These are phyloP conservation scores for Austroboletus olivaceoglutinosus DNA, from an alignment of 1,284 basidiomycete species.

Conservation along the genomic window DNA sequence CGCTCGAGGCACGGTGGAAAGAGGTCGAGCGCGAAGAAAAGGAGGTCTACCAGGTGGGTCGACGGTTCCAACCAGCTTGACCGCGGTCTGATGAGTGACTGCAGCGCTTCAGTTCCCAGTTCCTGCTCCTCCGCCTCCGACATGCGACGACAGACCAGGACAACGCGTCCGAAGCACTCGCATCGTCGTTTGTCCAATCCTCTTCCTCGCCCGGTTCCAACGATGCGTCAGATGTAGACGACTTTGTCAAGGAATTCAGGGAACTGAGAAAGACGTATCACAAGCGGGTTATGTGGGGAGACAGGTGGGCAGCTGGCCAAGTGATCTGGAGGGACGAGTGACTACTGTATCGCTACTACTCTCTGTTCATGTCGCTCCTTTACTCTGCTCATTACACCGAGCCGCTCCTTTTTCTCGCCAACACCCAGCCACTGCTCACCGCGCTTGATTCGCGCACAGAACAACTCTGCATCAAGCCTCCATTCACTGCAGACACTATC, in stretches of 20 bases:
- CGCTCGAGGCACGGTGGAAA: slow-evolving; percentile 77
- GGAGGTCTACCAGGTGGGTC: slow-evolving; percentile 79
- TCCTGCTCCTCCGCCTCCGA: slow-evolving; percentile 80
- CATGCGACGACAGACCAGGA: slow-evolving; percentile 89
- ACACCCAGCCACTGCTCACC: slow-evolving; percentile 5
- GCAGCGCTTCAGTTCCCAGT: slow-evolving; percentile 81
- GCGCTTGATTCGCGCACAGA: slow-evolving; percentile 12
- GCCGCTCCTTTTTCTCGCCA: slow-evolving; percentile 21
- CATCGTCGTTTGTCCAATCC: slow-evolving; percentile 74
- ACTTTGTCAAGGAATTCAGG: slow-evolving; percentile 86
- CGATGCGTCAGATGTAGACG: slow-evolving; percentile 69
- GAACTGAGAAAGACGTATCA: slow-evolving; percentile 84
- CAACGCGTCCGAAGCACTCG: slow-evolving; percentile 79
- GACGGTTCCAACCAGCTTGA: background rate
- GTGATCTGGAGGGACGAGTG: slow-evolving; percentile 76
- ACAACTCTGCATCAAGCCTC: slow-evolving; percentile 13
- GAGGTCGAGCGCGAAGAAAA: slow-evolving; percentile 83
- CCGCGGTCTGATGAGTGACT: slow-evolving; percentile 6
- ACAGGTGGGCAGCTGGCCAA: slow-evolving; percentile 80
- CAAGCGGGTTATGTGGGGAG: slow-evolving; percentile 85
- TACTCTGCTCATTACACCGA: slow-evolving; percentile 32
- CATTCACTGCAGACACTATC: slow-evolving; percentile 18
- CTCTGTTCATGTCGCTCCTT: slow-evolving; percentile 17
- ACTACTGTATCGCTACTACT: slow-evolving; percentile 9
- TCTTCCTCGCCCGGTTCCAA: slow-evolving; percentile 35